Evolutionary conservation across 768 basidiomycete genomes (phyloP).

Genomic region (Amanita rubescens): DNA sequence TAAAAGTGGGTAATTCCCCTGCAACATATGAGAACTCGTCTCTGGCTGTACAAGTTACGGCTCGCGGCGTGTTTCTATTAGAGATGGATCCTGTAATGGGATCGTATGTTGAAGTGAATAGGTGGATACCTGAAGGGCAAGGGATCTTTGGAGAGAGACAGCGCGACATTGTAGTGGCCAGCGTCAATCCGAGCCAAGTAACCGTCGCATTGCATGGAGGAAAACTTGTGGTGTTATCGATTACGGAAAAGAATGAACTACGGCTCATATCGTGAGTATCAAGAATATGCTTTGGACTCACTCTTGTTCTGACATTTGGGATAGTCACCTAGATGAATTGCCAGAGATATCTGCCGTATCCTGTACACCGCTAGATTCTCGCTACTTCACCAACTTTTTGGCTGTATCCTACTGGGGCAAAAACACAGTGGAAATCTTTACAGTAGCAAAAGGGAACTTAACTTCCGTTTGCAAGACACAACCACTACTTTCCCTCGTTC

Average conservation of each 20-base stretch:
- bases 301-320: background rate
- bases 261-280: conserved; percentile 23
- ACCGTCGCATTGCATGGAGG: conserved; percentile 53
- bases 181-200: conserved; percentile 62
- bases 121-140: conserved; percentile 28
- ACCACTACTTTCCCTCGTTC: conserved; percentile 33
- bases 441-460: conserved; percentile 18
- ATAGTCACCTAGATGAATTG: conserved; percentile 1
- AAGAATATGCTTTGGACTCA: background rate
- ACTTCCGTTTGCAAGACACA: conserved; percentile 27
- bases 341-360: conserved; percentile 67
- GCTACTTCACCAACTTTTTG: conserved; percentile 39
- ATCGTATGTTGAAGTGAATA: conserved; percentile 31
- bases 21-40: conserved; percentile 36
- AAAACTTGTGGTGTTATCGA: conserved; percentile 40
- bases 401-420: conserved; percentile 75
- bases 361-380: conserved; percentile 48
- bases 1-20: conserved; percentile 19
- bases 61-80: conserved; percentile 44
- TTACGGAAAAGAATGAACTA: conserved; percentile 34
- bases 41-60: conserved; percentile 70
- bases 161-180: conserved; percentile 58
- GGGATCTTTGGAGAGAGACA: conserved; percentile 11
- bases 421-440: conserved; percentile 53
- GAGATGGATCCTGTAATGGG: conserved; percentile 42